Evolutionary conservation across 1,284 basidiomycete species (phyloP), one percentile per base, ranked within the genome.

Genomic region (Singerocomus inundabilis): DNA sequence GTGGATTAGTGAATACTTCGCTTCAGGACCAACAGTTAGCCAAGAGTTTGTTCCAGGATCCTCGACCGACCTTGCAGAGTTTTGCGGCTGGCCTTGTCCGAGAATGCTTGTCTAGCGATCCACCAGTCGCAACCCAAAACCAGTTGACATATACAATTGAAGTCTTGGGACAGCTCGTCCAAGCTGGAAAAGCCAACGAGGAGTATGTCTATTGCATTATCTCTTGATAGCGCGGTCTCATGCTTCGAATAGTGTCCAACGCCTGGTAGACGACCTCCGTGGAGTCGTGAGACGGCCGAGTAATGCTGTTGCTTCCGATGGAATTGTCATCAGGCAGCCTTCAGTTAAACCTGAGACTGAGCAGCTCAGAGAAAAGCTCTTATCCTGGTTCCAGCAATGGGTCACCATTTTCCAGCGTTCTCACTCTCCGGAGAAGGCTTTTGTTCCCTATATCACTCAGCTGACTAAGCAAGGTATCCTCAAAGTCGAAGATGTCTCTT

Each of bases 391-490:
- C 74, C 87, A 91, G 61, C 85, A 98, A 75, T 99, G 97, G 97
- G 92, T 98, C 56, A 80, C 81, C 48, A 88, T 98, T 55, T 99
- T 93, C 78, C 92, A 95, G 72, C 85, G 91, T 53, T 92, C 94
- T 40, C 84, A 84, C 54, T 82, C 88, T 34, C 86, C 92, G 13
- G 97, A 99, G 72, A 95, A 96, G 70, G 88, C 87, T 45, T 99
- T 99, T 64, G 90, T 98, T 56, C 87, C 91, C n/a, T 99, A 95
- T 72, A 95, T 99, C 70, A 96, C 91, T 18, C 90, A 94, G 67
- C 78, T 99, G 49, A 96, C 95, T 53, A 94, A 93, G 66, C 93
- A 98, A 71, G 94, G 94, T 50, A 96, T 99, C 52, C 77, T 99
- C 60, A 97, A 94, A 67, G 90, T 92, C 35, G 97, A 99, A 68